Evolutionary conservation across 371 early-diverging fungal species (phyloP).

Genomic region (Mortierella sp.): DNA sequence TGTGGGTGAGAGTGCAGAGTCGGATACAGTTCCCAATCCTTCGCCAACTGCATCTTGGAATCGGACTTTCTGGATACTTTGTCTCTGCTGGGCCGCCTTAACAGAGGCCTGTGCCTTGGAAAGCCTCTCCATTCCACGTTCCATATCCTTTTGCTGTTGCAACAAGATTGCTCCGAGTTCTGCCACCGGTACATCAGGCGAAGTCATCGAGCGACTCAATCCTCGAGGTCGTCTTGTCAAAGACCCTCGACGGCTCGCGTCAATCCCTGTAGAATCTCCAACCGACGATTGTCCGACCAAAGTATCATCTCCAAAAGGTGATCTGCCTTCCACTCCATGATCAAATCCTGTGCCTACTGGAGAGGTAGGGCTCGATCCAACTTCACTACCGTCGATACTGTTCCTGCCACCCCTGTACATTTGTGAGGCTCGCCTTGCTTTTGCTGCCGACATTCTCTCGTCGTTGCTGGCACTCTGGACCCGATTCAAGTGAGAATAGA

Average conservation of each 20-base stretch:
- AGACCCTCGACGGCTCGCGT: slow-evolving; percentile 17
- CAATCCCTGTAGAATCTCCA: slow-evolving; percentile 38
- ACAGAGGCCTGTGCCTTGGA: slow-evolving; percentile 41
- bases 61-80: slow-evolving; percentile 30
- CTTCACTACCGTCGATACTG: slow-evolving; percentile 49
- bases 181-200: slow-evolving; percentile 48
- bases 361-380: slow-evolving; percentile 17
- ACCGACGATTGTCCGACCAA: slow-evolving; percentile 5
- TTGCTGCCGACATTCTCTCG: slow-evolving; percentile 16
- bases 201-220: slow-evolving; percentile 38
- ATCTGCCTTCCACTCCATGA: neutral
- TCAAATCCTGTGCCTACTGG: slow-evolving; percentile 4
- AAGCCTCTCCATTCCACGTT: slow-evolving; percentile 40
- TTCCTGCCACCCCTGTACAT: slow-evolving; percentile 27
- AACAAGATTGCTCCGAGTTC: slow-evolving; percentile 38
- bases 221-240: slow-evolving; percentile 41
- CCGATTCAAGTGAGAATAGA: slow-evolving; percentile 44
- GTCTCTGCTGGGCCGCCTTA: slow-evolving; percentile 24
- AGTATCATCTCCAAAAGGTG: slow-evolving; percentile 16
- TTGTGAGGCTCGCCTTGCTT: slow-evolving; percentile 22
- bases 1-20: neutral
- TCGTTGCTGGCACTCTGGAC: slow-evolving; percentile 37
- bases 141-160: slow-evolving; percentile 50
- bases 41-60: slow-evolving; percentile 14
- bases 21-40: slow-evolving; percentile 3